These are phyloP conservation scores for Aspergillus incahuasiensis DNA, from an alignment of 495 filamentous ascomycete genomes.

Conservation along the genomic window DNA sequence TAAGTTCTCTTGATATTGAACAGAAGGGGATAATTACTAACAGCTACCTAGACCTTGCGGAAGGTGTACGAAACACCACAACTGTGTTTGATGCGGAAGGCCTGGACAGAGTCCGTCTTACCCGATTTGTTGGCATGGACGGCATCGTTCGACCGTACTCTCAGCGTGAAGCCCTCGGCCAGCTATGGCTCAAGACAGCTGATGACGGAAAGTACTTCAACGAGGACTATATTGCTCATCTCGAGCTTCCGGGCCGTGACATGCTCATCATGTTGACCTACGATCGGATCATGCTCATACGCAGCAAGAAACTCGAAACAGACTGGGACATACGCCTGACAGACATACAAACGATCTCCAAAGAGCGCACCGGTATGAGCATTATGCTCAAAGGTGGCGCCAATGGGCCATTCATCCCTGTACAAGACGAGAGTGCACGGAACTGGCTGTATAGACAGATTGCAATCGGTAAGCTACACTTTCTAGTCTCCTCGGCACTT, in stretches of 20 bases:
- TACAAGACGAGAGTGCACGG: conserved; percentile 78
- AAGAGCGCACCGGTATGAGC: conserved; percentile 91
- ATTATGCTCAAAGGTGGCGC: conserved; percentile 82
- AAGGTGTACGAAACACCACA: conserved; percentile 96
- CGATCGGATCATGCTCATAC: conserved; percentile 82
- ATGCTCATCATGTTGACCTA: conserved; percentile 96
- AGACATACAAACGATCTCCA: conserved; percentile 93
- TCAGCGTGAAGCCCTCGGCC: conserved; percentile 91
- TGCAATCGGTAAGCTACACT: conserved; percentile 46
- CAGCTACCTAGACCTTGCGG: conserved; percentile 61
- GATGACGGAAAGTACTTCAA: conserved; percentile 97
- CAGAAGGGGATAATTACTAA: conserved; percentile 19
- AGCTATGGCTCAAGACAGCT: conserved; percentile 97
- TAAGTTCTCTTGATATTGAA: conserved; percentile 22
- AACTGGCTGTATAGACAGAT: conserved; percentile 82
- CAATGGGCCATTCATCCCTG: conserved; percentile 92
- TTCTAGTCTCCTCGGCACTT: not conserved
- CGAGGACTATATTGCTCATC: conserved; percentile 93
- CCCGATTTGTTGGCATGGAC: conserved; percentile 85
- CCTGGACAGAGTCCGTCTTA: conserved; percentile 86
- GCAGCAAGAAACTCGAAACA: conserved; percentile 72
- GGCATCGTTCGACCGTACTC: conserved; percentile 93
- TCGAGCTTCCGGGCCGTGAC: conserved; percentile 85
- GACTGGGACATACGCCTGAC: conserved; percentile 97
- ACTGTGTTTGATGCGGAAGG: conserved; percentile 95